These are phyloP conservation scores for Dactylonectria macrodidyma DNA, from an alignment of 2,329 filamentous ascomycete species.

Conservation along the genomic window DNA sequence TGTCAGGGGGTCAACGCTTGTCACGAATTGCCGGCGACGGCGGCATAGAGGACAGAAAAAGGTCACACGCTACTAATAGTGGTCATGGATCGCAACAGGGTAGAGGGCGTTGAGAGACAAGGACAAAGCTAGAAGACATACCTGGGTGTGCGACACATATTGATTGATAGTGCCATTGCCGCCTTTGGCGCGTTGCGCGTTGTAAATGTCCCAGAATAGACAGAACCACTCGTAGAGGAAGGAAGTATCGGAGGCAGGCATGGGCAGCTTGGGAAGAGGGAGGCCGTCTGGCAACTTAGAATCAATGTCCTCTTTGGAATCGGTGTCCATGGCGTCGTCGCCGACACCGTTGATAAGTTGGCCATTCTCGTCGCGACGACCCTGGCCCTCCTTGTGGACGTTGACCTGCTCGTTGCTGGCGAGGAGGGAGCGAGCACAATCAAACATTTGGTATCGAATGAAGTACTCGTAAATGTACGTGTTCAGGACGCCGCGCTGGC, in stretches of 20 bases:
- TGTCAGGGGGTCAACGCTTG: constrained; percentile 50
- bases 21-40: constrained; percentile 38
- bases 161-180: constrained; percentile 76
- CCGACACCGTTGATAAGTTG: constrained; percentile 78
- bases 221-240: constrained; percentile 99
- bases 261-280: constrained; percentile 79
- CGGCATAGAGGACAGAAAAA: constrained; percentile 29
- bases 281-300: constrained; percentile 84
- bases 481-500: constrained; percentile 75
- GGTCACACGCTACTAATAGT: constrained; percentile 27
- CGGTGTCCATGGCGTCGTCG: constrained; percentile 86
- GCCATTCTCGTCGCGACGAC: constrained; percentile 76
- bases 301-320: constrained; percentile 83
- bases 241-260: constrained; percentile 77
- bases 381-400: constrained; percentile 78
- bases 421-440: constrained; percentile 84
- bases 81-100: constrained; percentile 27
- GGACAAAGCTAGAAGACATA: constrained; percentile 60
- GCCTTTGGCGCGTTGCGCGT: constrained; percentile 82
- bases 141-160: constrained; percentile 88
- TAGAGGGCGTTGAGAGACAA: constrained; percentile 40
- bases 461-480: constrained; percentile 96
- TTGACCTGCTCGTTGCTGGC: constrained; percentile 77
- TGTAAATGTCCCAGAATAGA: constrained; percentile 96
- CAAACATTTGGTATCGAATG: constrained; percentile 85